Conservation (phyloP, 1,284 basidiomycete genomes). For the Ceraceosorus guamensis region DNA sequence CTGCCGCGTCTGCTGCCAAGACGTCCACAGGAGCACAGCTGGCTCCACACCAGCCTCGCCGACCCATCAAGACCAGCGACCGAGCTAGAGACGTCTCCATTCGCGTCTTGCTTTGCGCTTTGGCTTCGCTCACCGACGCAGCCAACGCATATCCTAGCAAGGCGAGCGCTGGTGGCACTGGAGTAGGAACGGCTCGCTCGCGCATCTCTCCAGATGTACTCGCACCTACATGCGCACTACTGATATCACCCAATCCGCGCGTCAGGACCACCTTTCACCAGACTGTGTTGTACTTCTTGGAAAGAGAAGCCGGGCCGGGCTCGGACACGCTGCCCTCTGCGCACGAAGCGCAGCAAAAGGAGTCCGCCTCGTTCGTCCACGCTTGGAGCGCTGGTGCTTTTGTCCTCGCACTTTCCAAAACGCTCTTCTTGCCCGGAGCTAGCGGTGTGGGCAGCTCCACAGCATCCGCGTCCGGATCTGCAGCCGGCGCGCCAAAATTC, state of each 20-base stretch:
- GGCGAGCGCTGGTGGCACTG: constrained; percentile 33
- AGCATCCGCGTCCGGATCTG: too few species aligned
- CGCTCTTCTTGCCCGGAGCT: constrained; percentile 20
- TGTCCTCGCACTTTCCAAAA: constrained; percentile 31
- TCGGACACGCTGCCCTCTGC: constrained; percentile 10
- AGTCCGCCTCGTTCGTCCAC: constrained; percentile 30
- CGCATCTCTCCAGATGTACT: not conserved
- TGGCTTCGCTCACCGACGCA: constrained; percentile 56
- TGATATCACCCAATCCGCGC: constrained; percentile 27
- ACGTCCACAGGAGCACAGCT: constrained; percentile 31
- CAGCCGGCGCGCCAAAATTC: too few species aligned
- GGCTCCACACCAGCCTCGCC: constrained; percentile 48
- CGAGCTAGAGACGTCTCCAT: constrained; percentile 54
- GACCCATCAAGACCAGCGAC: constrained; percentile 39
- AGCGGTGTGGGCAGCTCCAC: too few species aligned
- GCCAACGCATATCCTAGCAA: constrained; percentile 57
- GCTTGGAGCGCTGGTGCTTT: constrained; percentile 33
- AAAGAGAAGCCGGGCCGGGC: constrained; percentile 19
- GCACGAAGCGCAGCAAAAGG: constrained; percentile 4
- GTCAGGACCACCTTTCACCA: constrained; percentile 36
- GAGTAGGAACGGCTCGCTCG: constrained; percentile 11
- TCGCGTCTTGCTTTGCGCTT: constrained; percentile 64
- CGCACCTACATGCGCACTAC: constrained; percentile 20
- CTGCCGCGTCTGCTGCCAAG: constrained; percentile 39
- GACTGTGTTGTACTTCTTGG: constrained; percentile 31